Evolutionary conservation across 129 eudicot species (phyloP).

Genomic region (Artemisia argyi): DNA sequence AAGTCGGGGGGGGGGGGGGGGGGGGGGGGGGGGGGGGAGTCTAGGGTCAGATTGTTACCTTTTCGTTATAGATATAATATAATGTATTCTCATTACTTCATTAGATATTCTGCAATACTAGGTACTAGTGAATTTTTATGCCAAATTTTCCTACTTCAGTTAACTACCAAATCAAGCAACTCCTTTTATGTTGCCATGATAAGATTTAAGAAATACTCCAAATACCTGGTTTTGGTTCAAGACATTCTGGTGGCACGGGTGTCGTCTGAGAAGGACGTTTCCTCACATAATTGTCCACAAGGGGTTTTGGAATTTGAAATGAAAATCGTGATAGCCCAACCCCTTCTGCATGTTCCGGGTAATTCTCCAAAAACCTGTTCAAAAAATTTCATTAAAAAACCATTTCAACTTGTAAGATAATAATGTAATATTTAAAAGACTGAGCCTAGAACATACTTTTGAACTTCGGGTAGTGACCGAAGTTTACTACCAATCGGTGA

Average conservation of each 20-base stretch:
- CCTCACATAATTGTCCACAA: constrained; percentile 62
- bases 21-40: not conserved
- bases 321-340: constrained; percentile 59
- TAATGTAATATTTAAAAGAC: not conserved
- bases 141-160: no score
- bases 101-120: not conserved
- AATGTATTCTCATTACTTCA: not conserved
- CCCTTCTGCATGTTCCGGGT: constrained; percentile 58
- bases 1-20: not conserved
- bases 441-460: constrained; percentile 36
- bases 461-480: constrained; percentile 78
- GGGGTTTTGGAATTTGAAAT: constrained; percentile 75
- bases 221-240: constrained; percentile 49
- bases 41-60: not conserved
- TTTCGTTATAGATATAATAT: not conserved
- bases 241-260: constrained; percentile 24
- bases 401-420: not conserved
- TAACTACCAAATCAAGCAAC: constrained; percentile 7
- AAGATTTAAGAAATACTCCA: no score
- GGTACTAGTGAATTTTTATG: no score
- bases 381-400: constrained; percentile 11
- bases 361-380: constrained; percentile 52
- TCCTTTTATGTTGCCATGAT: not conserved
- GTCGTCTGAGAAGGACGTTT: constrained; percentile 50
- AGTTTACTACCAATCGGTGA: constrained; percentile 81